Percentiles rank a stretch among this genome's conserved stretches.
phyloP scores from a whole-genome alignment of 208 protist species.

The Histomonas meleagridis region DNA sequence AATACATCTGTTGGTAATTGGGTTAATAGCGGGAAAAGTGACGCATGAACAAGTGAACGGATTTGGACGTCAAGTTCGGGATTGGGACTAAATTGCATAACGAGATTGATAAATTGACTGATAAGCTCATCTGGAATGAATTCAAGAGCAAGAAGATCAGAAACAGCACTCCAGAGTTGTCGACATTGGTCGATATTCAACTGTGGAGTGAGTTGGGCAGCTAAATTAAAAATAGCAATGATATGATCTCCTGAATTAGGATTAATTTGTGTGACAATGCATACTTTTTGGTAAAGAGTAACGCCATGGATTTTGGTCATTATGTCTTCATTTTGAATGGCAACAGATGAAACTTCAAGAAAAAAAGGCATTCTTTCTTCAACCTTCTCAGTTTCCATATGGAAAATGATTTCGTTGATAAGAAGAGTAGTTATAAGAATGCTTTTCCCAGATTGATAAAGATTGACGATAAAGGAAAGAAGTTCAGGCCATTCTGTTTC shows the following conservation, averaged over 20 bases:
- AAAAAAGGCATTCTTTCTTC: not conserved
- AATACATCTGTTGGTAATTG: not conserved
- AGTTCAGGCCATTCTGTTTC: not conserved
- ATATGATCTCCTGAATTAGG: not conserved
- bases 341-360: not conserved
- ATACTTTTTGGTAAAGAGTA: not conserved
- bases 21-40: not conserved
- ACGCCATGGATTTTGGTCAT: not conserved
- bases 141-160: not conserved
- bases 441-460: not conserved
- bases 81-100: not conserved
- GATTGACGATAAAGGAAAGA: not conserved
- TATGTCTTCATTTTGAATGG: not conserved
- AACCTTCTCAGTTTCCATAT: not conserved
- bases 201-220: not conserved
- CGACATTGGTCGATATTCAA: not conserved
- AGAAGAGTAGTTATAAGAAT: not conserved
- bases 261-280: not conserved
- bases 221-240: not conserved
- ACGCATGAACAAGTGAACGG: not conserved
- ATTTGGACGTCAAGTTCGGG: not conserved
- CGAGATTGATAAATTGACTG: not conserved
- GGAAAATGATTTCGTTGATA: not conserved
- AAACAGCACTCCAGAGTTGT: not conserved
- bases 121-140: not conserved